Base-by-base conservation (phyloP, 108 stramenopile genomes). In the Skeletonema tropicum region DNA sequence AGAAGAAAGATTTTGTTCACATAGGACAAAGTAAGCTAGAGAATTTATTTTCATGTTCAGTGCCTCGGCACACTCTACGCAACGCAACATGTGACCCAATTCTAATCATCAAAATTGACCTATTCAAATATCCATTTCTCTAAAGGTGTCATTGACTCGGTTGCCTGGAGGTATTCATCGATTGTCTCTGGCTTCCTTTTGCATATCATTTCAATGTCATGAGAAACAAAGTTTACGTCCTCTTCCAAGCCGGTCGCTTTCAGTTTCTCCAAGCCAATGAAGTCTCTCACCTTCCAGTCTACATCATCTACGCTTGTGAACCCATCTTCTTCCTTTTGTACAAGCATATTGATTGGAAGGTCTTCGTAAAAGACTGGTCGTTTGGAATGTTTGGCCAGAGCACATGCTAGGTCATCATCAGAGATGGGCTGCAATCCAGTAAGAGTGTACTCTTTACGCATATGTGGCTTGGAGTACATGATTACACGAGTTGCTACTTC, bases 401-500 rank as follows among this genome's bases (percentile, higher is more conserved):
- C 48, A n/a, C 57, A 59, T 10, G 76, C 80, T 12, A 84, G 75
- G n/a, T 76, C 68, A 49, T 35, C 13, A 64, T 87, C 86, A 2
- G 65, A 82, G 32, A 81, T 82, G 35, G 83, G 79, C n/a, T 60
- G 32, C 19, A 58, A 52, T 19, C 83, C 85, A 5, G 82, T 83
- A n/a, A 88, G 39, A 32, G 75, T 88, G 76, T 88, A 88, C 30
- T 68, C 72, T 65, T 88, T 85, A 64, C 85, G 71, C 64, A 70
- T 76, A 36, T 88, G 87, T 39, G 76, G 39, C 72, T 80, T 83
- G 31, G 21, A 70, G 41, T 80, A 67, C 49, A 88, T 32, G 12
- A 88, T 67, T 2, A 82, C 76, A 10, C 71, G 70, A 23, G 83
- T 73, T 35, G 82, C 82, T 17, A 76, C 82, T 39, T 88, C 87